Evolutionary conservation across 306 rosid species (phyloP), one percentile per base, ranked within the genome.

Genomic region (Canavalia ensiformis): DNA sequence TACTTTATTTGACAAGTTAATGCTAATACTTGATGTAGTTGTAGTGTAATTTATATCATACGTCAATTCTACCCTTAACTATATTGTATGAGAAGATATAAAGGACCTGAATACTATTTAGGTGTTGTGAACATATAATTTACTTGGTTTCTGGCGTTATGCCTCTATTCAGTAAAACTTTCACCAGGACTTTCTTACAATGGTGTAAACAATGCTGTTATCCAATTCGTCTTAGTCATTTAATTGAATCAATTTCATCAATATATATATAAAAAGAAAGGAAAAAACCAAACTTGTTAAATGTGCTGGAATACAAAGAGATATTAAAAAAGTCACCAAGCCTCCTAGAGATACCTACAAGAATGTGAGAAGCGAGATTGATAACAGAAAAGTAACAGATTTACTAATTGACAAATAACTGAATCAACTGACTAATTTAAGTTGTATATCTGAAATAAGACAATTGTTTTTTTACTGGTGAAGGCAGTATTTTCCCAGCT

Each of bases 231-330:
- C 31, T 42, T 10, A 3, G 9, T 73, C 18, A 41, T 46, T 51
- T 73, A 54, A 9, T 9, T 74, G 44, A 3, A 54, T 12, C 13
- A 82, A 18, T 77, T 83, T 72, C 10, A n/a, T 59, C 41, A 59
- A 59, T 59, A 29, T 18, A 18, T 18, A 18, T 18, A 18, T 18
- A 18, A 18, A 18, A 18, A 18, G 25, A 18, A 18, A 18, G 25
- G 25, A 18, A 18, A 18, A 18, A 18, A 18, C 25, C 25, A 18
- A 18, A 31, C 67, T 34, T 10, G 42, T 33, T 60, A 33, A 10
- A 11, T 34, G 3, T 60, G 25, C 25, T 18, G 25, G 25, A 18
- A 18, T 18, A 18, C 25, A 18, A 18, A 18, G 10, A 56, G 34
- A 56, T 56, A 56, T 25, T 56, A 18, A 4, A 52, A 12, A 29